Evolutionary conservation across 768 basidiomycete genomes (phyloP).

Genomic region (Lentinula aciculospora): DNA sequence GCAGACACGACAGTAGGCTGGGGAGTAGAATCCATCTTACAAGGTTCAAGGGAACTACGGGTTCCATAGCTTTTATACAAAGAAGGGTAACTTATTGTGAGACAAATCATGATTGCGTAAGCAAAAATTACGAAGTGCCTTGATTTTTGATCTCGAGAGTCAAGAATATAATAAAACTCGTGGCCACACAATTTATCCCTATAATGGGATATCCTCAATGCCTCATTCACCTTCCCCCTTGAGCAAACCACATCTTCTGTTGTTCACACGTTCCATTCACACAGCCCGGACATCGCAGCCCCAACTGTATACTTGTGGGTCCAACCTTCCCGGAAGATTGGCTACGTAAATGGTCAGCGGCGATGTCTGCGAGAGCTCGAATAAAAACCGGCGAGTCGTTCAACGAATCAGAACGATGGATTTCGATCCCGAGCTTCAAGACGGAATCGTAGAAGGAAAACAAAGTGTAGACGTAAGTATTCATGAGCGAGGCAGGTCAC

Average conservation of each 20-base stretch:
- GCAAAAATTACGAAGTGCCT: neutral
- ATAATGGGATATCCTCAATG: neutral
- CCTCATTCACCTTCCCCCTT: conserved; percentile 44
- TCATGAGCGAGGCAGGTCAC: neutral
- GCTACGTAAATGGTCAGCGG: conserved; percentile 68
- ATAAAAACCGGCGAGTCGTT: conserved; percentile 97
- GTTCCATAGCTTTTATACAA: neutral
- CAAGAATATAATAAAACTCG: neutral
- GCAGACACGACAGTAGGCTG: conserved; percentile 73
- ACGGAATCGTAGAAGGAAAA: conserved; percentile 4
- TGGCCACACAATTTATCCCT: neutral
- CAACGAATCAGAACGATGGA: conserved; percentile 82
- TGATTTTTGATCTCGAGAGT: neutral
- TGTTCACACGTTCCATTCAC: conserved; percentile 81
- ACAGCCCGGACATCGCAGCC: conserved; percentile 91
- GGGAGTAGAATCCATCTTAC: conserved; percentile 27
- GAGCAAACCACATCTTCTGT: conserved; percentile 87
- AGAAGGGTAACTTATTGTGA: neutral
- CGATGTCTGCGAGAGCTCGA: conserved; percentile 90
- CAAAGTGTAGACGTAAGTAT: conserved; percentile 2
- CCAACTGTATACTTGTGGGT: conserved; percentile 73
- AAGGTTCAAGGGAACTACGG: conserved; percentile 8
- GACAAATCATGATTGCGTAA: neutral
- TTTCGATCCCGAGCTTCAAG: conserved; percentile 81
- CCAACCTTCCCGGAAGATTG: conserved; percentile 49